These are phyloP conservation scores for Dianthus caryophyllus DNA, from an alignment of 148 eudicot genomes.

Conservation along the genomic window DNA sequence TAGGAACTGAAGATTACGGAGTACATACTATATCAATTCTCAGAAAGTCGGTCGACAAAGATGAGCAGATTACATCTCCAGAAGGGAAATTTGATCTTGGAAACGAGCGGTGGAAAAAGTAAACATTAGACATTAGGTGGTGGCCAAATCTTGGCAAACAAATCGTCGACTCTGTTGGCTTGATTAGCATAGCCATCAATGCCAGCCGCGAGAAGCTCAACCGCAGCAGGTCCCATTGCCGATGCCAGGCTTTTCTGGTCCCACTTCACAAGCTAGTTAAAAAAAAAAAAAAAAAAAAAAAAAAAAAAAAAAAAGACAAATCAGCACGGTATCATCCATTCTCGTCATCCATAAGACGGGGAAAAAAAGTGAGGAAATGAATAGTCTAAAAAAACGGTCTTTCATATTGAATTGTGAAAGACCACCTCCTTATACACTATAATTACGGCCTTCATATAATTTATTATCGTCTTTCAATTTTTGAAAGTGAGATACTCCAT, in stretches of 20 bases:
- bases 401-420: no score
- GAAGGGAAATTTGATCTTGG: background rate
- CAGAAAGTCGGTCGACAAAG: background rate
- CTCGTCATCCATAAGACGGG: background rate
- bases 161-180: slow-evolving; percentile 72
- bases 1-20: background rate
- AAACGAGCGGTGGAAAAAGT: background rate
- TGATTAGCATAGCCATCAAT: slow-evolving; percentile 71
- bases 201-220: slow-evolving; percentile 77
- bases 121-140: slow-evolving; percentile 78
- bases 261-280: slow-evolving; percentile 76
- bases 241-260: slow-evolving; percentile 80
- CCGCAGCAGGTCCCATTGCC: slow-evolving; percentile 86
- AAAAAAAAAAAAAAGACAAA: no score
- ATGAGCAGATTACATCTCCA: background rate
- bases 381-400: no score
- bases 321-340: slow-evolving; percentile 8
- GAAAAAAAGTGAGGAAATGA: no score
- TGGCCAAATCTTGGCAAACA: slow-evolving; percentile 94
- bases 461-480: no score
- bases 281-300: slow-evolving; percentile 8
- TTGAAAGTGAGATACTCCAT: no score
- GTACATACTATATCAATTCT: background rate
- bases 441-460: no score
- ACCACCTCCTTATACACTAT: no score